A percentile compares a stretch with the other conserved stretches of the same genome.
These are phyloP conservation scores for Euphorbia schlechtendalii DNA, from an alignment of 441 rosid species.

Conservation along the genomic window DNA sequence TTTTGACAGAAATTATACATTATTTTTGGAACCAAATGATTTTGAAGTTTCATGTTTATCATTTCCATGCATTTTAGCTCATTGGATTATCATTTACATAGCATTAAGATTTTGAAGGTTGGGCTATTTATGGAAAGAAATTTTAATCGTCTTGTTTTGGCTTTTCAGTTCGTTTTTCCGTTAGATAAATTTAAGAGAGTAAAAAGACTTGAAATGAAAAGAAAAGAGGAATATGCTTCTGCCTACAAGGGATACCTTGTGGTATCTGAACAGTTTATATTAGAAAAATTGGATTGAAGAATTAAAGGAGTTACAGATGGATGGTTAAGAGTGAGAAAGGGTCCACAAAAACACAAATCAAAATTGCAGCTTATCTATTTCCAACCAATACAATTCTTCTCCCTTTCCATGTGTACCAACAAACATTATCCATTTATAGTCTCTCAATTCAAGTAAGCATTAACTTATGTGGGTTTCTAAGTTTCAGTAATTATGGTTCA, in stretches of 20 bases:
- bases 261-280: too few relatives aligned
- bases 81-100: too few relatives aligned
- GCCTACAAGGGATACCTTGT: too few relatives aligned
- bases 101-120: slow-evolving; percentile 10
- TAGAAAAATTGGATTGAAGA: too few relatives aligned
- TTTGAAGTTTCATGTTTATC: slow-evolving; percentile 17
- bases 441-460: too few relatives aligned
- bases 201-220: too few relatives aligned
- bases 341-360: slow-evolving; percentile 16
- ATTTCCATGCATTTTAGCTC: slow-evolving; percentile 16
- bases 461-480: too few relatives aligned
- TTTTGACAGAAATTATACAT: not conserved
- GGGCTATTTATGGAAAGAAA: slow-evolving; percentile 18
- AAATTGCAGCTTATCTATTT: slow-evolving; percentile 27
- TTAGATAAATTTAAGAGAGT: too few relatives aligned
- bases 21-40: slow-evolving; percentile 1
- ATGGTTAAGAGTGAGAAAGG: slow-evolving; percentile 6
- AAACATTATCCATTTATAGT: slow-evolving; percentile 3
- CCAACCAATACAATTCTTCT: slow-evolving; percentile 30
- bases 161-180: too few relatives aligned
- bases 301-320: too few relatives aligned
- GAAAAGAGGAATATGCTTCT: too few relatives aligned
- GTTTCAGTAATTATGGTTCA: slow-evolving; percentile 34
- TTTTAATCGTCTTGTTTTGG: too few relatives aligned
- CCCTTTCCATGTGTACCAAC: not conserved